A percentile compares a stretch with the other conserved stretches of the same genome.
These are phyloP conservation scores for Penicillium verhagenii DNA, from an alignment of 495 filamentous ascomycete species.

Conservation along the genomic window DNA sequence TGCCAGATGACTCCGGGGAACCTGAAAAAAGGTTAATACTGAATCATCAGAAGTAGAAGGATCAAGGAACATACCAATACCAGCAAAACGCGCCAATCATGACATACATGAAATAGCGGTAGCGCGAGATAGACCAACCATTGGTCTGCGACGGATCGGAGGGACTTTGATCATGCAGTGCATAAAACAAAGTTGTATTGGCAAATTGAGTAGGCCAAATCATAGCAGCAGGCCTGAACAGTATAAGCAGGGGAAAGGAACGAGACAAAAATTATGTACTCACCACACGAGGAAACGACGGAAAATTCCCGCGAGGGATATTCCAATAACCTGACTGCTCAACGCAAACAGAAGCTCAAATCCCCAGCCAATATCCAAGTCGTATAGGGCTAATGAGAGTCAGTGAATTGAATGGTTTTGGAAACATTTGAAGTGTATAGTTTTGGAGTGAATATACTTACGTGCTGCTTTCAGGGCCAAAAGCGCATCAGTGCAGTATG, in stretches of 20 bases:
- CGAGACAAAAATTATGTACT: neutral
- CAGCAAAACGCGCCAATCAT: constrained; percentile 47
- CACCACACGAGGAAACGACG: constrained; percentile 58
- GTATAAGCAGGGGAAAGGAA: neutral
- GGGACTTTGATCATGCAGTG: constrained; percentile 40
- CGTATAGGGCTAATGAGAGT: constrained; percentile 50
- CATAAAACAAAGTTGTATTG: constrained; percentile 36
- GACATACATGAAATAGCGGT: constrained; percentile 54
- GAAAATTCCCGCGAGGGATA: constrained; percentile 62
- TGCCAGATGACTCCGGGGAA: constrained; percentile 59
- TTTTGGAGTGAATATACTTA: constrained; percentile 51
- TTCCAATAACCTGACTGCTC: constrained; percentile 63
- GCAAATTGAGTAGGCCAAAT: constrained; percentile 33
- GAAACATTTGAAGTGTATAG: constrained; percentile 33
- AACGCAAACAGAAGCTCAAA: constrained; percentile 61
- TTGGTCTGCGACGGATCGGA: constrained; percentile 45
- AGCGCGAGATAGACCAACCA: constrained; percentile 56
- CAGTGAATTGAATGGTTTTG: constrained; percentile 36
- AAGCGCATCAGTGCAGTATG: constrained; percentile 25
- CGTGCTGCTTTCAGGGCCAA: constrained; percentile 20
- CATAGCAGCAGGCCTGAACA: constrained; percentile 31
- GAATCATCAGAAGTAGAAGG: neutral
- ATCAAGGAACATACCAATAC: constrained; percentile 36
- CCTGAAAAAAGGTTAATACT: constrained; percentile 16
- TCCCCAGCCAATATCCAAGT: constrained; percentile 57